These are phyloP conservation scores for Cordyceps cateniannulata DNA, from an alignment of 2,329 filamentous ascomycete genomes.

Conservation along the genomic window DNA sequence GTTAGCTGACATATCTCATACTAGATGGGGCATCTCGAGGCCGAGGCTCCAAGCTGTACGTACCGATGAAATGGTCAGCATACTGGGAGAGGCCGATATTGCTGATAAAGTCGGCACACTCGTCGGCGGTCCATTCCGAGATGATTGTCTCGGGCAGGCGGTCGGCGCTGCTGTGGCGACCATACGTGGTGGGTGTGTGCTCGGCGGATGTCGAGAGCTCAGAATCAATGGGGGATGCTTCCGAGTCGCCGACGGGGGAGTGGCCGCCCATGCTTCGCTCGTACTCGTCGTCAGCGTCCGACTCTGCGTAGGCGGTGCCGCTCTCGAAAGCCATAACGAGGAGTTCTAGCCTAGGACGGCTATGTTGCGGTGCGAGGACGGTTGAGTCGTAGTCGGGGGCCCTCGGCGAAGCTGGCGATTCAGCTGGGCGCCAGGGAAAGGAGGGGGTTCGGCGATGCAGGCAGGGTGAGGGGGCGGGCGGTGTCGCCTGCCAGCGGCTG, in stretches of 20 bases:
- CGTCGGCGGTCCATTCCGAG: slow-evolving; percentile 74
- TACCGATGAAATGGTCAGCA: slow-evolving; percentile 76
- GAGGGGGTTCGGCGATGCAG: background rate
- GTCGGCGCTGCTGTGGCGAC: slow-evolving; percentile 58
- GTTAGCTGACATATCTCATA: background rate
- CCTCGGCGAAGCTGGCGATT: background rate
- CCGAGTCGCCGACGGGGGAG: slow-evolving; percentile 63
- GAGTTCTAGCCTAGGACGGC: background rate
- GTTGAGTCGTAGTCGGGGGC: background rate
- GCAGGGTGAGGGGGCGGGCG: background rate
- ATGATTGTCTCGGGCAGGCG: slow-evolving; percentile 68
- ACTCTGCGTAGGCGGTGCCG: slow-evolving; percentile 69
- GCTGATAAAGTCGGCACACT: slow-evolving; percentile 83
- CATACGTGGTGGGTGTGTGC: slow-evolving; percentile 75
- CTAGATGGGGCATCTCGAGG: background rate
- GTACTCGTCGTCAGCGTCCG: slow-evolving; percentile 77
- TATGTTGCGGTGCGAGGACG: background rate
- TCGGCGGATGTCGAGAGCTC: slow-evolving; percentile 63
- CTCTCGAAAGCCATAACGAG: slow-evolving; percentile 53
- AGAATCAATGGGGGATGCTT: slow-evolving; percentile 64
- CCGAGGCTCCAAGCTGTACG: slow-evolving; percentile 26
- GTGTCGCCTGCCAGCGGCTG: background rate
- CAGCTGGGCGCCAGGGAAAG: background rate
- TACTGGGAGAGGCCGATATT: slow-evolving; percentile 78
- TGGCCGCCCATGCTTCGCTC: slow-evolving; percentile 64